Base-by-base conservation (phyloP, 139 green algal genomes). In the Chlamydomonas applanata region DNA sequence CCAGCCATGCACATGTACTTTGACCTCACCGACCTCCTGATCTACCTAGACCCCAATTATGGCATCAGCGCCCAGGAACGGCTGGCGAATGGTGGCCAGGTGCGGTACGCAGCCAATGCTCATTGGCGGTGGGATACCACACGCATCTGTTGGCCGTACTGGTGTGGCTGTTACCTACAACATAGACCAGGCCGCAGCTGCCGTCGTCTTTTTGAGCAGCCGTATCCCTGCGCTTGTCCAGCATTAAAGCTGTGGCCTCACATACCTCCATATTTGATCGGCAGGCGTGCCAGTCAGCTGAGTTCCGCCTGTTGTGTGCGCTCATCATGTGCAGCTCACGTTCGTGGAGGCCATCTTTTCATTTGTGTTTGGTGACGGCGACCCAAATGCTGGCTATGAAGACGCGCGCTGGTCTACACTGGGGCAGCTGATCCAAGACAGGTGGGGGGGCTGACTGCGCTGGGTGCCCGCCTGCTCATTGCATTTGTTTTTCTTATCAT, bases 351-450 rank as follows among this genome's bases (percentile, higher is more conserved):
- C 88, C 4, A 86, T 98, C 29, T 98, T 98, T 79, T 92, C 81
- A 3, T 98, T 97, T 77, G 95, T 99, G 46, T 98, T 99, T 87
- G 95, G 95, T 0, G 95, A 99, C 80, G 95, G 95, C 0, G 87
- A 99, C 80, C 94, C 94, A 13, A 99, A 99, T 72, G 40, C 76
- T 4, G 83, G 69, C 34, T 94, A 87, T 25, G 93, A 98, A 45
- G 83, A 90, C 62, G 52, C 71, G 40, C 87, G 93, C 1, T 99
- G 94, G 94, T 69, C 84, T 29, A 44, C 71, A 52, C 85, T 98
- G 73, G 87, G 75, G 22, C 71, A 56, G 4, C 71, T 86, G 44
- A 90, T 91, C 22, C 76, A 81, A 20, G 32, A 7, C 4, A 82
- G 54, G 80, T 80, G 49, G 32, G 66, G 5, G 7, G 27, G 27